These are phyloP conservation scores for Acanthamoeba healyi DNA, from an alignment of 208 protist species.

Conservation along the genomic window DNA sequence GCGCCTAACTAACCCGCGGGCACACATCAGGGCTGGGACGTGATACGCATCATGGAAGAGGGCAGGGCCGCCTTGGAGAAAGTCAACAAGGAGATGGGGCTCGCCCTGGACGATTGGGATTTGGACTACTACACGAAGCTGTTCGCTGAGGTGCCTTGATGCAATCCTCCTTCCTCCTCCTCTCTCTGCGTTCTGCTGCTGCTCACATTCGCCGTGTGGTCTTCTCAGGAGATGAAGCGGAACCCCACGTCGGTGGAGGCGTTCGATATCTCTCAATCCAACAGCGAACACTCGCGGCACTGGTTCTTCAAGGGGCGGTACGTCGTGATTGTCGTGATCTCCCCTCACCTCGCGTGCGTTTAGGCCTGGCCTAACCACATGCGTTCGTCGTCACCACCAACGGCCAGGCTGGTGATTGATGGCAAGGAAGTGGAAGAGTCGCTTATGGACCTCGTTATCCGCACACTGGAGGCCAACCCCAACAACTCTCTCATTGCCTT, in stretches of 20 bases:
- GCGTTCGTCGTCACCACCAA: too few species aligned
- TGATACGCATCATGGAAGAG: conserved; percentile 84
- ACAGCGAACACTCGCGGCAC: conserved; percentile 91
- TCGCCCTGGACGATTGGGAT: conserved; percentile 88
- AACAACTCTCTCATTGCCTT: conserved; percentile 75
- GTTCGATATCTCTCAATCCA: conserved; percentile 91
- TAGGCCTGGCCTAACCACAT: too few species aligned
- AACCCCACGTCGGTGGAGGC: conserved; percentile 90
- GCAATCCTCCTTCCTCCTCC: neutral
- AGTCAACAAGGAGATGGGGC: conserved; percentile 85
- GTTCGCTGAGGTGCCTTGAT: conserved; percentile 81
- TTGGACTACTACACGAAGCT: conserved; percentile 89
- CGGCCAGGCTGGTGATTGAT: conserved; percentile 73
- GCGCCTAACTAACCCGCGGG: neutral
- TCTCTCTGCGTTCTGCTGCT: too few species aligned
- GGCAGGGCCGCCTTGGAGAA: conserved; percentile 84
- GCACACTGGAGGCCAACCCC: conserved; percentile 44
- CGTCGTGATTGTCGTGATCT: neutral
- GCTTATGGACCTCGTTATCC: conserved; percentile 67
- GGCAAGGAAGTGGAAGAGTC: conserved; percentile 69
- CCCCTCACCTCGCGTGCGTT: too few species aligned
- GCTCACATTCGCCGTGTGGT: too few species aligned
- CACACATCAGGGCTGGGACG: conserved; percentile 60
- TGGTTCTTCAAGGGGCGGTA: conserved; percentile 90
- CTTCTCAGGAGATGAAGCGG: conserved; percentile 84